Base-by-base conservation (phyloP, 1,284 basidiomycete species). In the Volvariella surrecta region DNA sequence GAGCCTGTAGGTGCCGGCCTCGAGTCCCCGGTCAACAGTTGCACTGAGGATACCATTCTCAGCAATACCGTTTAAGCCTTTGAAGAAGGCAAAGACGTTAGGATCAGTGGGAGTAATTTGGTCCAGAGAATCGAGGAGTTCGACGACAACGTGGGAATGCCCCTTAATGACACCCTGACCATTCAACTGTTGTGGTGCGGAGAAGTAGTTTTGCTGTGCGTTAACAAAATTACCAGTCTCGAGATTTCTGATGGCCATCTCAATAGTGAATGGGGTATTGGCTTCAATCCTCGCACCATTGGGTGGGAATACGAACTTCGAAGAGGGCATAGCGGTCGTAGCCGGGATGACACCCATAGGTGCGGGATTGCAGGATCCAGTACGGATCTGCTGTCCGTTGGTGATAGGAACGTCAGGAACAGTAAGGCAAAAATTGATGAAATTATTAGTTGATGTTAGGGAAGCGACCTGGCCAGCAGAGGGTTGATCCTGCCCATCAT, bases 341-440 rank as follows among this genome's bases (percentile, higher is more conserved):
- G 54, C 50, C 11, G 55, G 54, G 37, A 57, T 57, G 37, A 43
- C 37, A 44, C 55, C 55, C 31, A 57, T 57, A 30, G 55, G 55
- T 17, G 51, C 69, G 9, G 73, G 69, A 57, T 73, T 73, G 60
- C 75, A 74, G 38, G 73, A 78, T 39, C 73, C 75, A 30, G 63
- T 60, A 47, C 57, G 54, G 57, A 76, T 62, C 57, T 73, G 71
- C 54, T 66, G 59, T 44, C 73, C 71, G 54, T 74, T 68, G 32
- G 71, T 75, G 47, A 76, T 62, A 28, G 71, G 69, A 37, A 68
- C 59, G 47, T 67, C 59, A 30, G 68, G 64, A 21, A 63, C 56
- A 13, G 64, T 70, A 38, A 63, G 51, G 55, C 71, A 76, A 59
- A 73, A 75, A 66, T 77, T 74, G 63, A 79, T 77, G 60, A 73